phyloP scores from a whole-genome alignment of 1,284 basidiomycete genomes.

The Inonotus hispidus region DNA sequence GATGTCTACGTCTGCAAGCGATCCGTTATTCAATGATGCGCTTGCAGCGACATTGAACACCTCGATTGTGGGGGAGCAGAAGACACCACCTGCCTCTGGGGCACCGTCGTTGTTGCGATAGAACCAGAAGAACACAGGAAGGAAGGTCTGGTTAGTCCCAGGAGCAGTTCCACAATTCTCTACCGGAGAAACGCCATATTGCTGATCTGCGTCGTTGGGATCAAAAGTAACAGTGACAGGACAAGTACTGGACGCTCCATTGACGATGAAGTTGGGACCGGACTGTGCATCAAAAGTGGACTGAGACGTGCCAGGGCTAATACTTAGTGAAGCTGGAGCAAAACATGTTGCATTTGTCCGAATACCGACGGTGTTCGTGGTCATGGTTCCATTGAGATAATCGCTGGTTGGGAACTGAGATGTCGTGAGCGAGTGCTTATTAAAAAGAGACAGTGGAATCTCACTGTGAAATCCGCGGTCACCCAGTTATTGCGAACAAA shows the following conservation, averaged over 20 bases:
- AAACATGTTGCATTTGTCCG: constrained; percentile 43
- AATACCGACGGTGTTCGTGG: constrained; percentile 49
- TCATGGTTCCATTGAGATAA: constrained; percentile 46
- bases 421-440: not conserved
- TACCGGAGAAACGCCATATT: constrained; percentile 43
- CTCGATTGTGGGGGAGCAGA: constrained; percentile 47
- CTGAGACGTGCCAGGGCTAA: no score
- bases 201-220: constrained; percentile 33
- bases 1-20: constrained; percentile 33
- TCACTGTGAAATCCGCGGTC: constrained; percentile 42
- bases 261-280: constrained; percentile 30
- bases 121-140: constrained; percentile 63
- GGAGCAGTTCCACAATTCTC: constrained; percentile 32
- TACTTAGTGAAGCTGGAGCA: constrained; percentile 28
- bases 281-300: constrained; percentile 21
- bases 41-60: constrained; percentile 39
- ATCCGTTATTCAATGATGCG: constrained; percentile 38
- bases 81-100: constrained; percentile 43
- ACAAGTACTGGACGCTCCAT: constrained; percentile 40
- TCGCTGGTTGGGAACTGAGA: constrained; percentile 33
- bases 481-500: constrained; percentile 47
- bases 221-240: constrained; percentile 33
- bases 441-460: not conserved
- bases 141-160: constrained; percentile 34
- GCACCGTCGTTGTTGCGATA: constrained; percentile 28